A percentile compares a stretch with the other conserved stretches of the same genome.
phyloP scores from a whole-genome alignment of 2,329 filamentous ascomycete species.

The Parastagonospora nodorum region DNA sequence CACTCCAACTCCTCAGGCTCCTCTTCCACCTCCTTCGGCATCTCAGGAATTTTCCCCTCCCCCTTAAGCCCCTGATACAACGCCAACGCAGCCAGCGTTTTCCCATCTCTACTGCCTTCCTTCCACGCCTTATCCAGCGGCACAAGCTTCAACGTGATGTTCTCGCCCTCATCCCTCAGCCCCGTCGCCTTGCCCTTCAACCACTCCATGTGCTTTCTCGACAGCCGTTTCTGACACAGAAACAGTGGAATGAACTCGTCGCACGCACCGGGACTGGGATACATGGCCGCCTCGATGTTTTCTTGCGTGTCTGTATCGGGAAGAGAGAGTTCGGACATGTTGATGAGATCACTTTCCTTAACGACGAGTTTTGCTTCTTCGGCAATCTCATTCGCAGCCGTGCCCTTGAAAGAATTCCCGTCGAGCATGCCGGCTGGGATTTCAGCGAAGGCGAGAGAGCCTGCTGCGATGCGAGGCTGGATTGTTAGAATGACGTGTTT shows the following conservation, averaged over 20 bases:
- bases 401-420: constrained; percentile 59
- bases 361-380: constrained; percentile 63
- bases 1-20: constrained; percentile 8
- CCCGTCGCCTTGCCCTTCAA: constrained; percentile 61
- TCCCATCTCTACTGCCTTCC: constrained; percentile 60
- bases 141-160: constrained; percentile 63
- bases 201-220: constrained; percentile 53
- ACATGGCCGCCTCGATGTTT: constrained; percentile 49
- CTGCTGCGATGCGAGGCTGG: constrained; percentile 63
- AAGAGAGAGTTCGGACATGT: constrained; percentile 59
- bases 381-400: constrained; percentile 61
- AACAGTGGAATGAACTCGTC: constrained; percentile 65
- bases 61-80: constrained; percentile 59
- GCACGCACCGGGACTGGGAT: constrained; percentile 60
- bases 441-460: constrained; percentile 59
- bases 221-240: constrained; percentile 59
- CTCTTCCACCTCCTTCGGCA: constrained; percentile 19
- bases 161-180: constrained; percentile 60
- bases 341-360: constrained; percentile 54
- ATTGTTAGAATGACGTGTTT: constrained; percentile 58
- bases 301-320: constrained; percentile 9
- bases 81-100: constrained; percentile 60
- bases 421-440: constrained; percentile 67
- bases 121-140: constrained; percentile 58
- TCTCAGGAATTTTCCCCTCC: constrained; percentile 49